phyloP scores from a whole-genome alignment of 768 basidiomycete species.

The Trametes elegans region DNA sequence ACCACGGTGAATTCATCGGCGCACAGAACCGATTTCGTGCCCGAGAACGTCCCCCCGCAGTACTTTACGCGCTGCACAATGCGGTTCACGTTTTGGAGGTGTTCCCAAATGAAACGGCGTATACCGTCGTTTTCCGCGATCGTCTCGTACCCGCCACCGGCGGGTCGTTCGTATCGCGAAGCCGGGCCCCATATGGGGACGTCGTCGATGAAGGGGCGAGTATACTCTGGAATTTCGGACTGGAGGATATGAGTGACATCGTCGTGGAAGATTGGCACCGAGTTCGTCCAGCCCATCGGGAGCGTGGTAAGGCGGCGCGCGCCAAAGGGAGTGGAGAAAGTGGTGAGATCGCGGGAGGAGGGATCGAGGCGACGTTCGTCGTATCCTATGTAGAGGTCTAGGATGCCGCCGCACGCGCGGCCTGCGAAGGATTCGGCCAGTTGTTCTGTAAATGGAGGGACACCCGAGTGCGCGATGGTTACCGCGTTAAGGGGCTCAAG shows the following conservation, averaged over 20 bases:
- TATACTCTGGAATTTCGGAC: constrained; percentile 13
- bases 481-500: too few relatives aligned
- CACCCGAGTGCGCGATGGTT: too few relatives aligned
- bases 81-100: too few relatives aligned
- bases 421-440: too few relatives aligned
- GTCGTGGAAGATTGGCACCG: constrained; percentile 17
- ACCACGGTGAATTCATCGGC: constrained; percentile 32
- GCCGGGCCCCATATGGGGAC: constrained; percentile 16
- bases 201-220: too few relatives aligned
- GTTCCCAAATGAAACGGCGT: constrained; percentile 37
- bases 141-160: constrained; percentile 15
- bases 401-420: too few relatives aligned
- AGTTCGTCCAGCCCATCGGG: constrained; percentile 25
- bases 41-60: constrained; percentile 26
- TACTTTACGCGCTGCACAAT: constrained; percentile 32
- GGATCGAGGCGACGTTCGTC: too few relatives aligned
- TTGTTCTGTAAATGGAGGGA: too few relatives aligned
- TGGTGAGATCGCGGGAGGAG: too few relatives aligned
- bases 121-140: constrained; percentile 30
- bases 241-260: constrained; percentile 13
- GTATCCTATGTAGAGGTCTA: too few relatives aligned
- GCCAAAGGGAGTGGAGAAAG: constrained; percentile 13
- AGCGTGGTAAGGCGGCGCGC: constrained; percentile 1
- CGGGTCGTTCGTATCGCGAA: neutral
- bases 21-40: neutral